Evolutionary conservation across 192 early-diverging fungal genomes (phyloP), one percentile per base, ranked within the genome.

Genomic region (Coemansia asiatica): DNA sequence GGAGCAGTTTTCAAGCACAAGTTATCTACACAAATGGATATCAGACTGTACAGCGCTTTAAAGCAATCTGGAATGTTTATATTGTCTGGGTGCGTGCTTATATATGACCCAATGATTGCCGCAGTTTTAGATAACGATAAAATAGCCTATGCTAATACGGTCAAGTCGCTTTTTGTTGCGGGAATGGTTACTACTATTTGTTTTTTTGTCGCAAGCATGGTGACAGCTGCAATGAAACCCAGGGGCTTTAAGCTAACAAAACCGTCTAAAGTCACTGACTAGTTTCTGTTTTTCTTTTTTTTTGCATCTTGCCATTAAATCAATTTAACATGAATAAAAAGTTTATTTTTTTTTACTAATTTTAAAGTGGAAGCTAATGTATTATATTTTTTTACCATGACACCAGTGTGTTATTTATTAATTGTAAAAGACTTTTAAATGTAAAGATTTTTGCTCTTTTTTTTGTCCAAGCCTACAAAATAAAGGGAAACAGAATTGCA

Each of bases 41-140:
- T 54, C 25, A 54, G 25, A 19, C 18, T 54, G 19, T 54, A 54
- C 10, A 54, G 25, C 13, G 51, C 51, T 4, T 27, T 54, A 13
- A 54, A 54, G 27, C 51, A 54, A 8, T 27, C 25, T 28, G 51
- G 51, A 13, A 27, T 54, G 51, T 54, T 54, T 54, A 54, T 54
- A 4, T 16, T 54, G 25, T 54, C 51, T 27, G 51, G 12, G 4
- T 28, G 51, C 25, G 27, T 54, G 27, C 25, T 23, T 27, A 54
- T 54, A 26, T 54, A 28, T 28, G 51, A 54, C 25, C 51, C 51
- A 0, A 54, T 54, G 51, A 27, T 54, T 16, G 23, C 22, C 4
- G 51, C 51, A 12, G 23, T 26, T 3, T 28, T 54, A 27, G 25
- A 54, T 18, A 19, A 54, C 22, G 13, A 6, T 8, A 54, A 23